Percentiles rank a stretch among this genome's conserved stretches.
Conservation (phyloP, 371 early-diverging fungal species). For the Apophysomyces ossiformis region DNA sequence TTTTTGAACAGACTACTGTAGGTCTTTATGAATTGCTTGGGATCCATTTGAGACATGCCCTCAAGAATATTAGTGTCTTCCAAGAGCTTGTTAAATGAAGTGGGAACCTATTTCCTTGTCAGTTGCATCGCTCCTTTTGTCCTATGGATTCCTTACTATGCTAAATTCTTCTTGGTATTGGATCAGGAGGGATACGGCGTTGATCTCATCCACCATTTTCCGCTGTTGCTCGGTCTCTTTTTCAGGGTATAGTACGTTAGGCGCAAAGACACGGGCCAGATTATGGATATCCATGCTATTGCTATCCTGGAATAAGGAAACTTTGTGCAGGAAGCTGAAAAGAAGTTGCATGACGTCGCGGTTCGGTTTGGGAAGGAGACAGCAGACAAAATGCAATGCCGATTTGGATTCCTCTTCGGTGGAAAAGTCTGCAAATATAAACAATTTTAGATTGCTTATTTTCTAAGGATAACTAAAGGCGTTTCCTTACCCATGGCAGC, state of each 20-base stretch:
- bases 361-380: slow-evolving; percentile 88
- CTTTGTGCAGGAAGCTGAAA: slow-evolving; percentile 80
- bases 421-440: slow-evolving; percentile 32
- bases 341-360: slow-evolving; percentile 87
- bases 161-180: slow-evolving; percentile 73
- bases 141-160: slow-evolving; percentile 41
- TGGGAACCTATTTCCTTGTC: neutral
- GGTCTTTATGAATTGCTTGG: neutral
- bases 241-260: slow-evolving; percentile 90
- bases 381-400: slow-evolving; percentile 75
- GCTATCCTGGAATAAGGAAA: slow-evolving; percentile 70
- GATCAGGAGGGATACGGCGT: slow-evolving; percentile 73
- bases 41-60: neutral
- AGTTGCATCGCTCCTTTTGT: too few relatives aligned
- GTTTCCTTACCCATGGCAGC: slow-evolving; percentile 59
- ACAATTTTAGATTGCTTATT: neutral
- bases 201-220: slow-evolving; percentile 69
- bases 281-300: slow-evolving; percentile 92
- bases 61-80: neutral
- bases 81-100: neutral
- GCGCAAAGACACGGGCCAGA: slow-evolving; percentile 90
- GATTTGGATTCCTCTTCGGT: slow-evolving; percentile 47
- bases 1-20: neutral
- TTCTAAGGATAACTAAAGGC: neutral
- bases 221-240: slow-evolving; percentile 45